A percentile compares a stretch with the other conserved stretches of the same genome.
Evolutionary conservation across 1,139 yeast genomes (phyloP).

Genomic region (Yamadazyma dushanensis): DNA sequence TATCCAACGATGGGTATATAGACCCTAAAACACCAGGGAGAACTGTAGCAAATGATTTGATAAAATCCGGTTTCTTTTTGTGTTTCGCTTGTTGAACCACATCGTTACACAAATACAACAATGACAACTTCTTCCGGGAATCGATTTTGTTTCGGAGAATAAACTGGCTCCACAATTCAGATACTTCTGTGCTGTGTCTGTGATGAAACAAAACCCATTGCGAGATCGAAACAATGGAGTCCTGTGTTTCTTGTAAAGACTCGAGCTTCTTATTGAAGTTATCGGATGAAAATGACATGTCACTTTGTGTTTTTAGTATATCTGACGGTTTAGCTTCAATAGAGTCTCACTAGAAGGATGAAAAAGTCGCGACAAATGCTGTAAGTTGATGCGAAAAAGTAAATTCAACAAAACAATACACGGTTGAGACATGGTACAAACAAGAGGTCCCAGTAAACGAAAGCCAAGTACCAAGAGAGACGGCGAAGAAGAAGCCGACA

Average conservation of each 20-base stretch:
- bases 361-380: not conserved
- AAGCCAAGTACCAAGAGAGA: conserved; percentile 6
- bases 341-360: not conserved
- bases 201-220: conserved; percentile 86
- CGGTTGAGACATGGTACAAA: conserved; percentile 15
- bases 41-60: conserved; percentile 55
- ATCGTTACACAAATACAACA: conserved; percentile 78
- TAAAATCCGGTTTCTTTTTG: conserved; percentile 59
- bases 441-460: conserved; percentile 15
- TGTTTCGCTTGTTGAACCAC: conserved; percentile 80
- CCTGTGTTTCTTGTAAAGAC: conserved; percentile 73
- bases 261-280: conserved; percentile 57
- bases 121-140: conserved; percentile 48
- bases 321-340: not conserved
- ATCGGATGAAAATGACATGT: conserved; percentile 64
- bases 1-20: conserved; percentile 36
- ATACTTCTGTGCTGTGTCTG: conserved; percentile 60
- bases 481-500: not conserved
- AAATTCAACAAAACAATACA: not conserved
- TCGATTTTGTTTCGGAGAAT: conserved; percentile 19
- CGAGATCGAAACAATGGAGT: conserved; percentile 76
- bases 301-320: not conserved
- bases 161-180: conserved; percentile 60
- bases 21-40: conserved; percentile 37
- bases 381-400: too few relatives aligned